These are phyloP conservation scores for Aspergillus egyptiacus DNA, from an alignment of 495 filamentous ascomycete species.

Conservation along the genomic window DNA sequence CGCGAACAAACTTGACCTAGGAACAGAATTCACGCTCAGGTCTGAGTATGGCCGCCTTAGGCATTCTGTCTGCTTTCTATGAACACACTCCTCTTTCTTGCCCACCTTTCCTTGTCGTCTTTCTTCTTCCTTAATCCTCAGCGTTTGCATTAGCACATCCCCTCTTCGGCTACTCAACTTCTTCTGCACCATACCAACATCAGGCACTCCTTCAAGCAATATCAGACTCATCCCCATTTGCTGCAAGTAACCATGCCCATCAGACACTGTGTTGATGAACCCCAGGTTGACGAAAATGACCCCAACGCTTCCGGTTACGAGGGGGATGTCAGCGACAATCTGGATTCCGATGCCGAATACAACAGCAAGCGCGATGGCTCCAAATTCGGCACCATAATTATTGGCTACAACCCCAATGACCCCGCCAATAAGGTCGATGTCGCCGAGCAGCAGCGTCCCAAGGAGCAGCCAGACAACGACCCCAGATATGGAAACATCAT, in stretches of 20 bases:
- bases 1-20: not conserved
- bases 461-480: not conserved
- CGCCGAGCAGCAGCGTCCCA: no score
- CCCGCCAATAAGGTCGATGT: not conserved
- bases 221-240: no score
- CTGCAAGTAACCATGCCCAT: no score
- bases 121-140: not conserved
- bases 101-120: not conserved
- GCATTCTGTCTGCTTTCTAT: not conserved
- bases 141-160: no score
- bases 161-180: no score
- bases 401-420: not conserved
- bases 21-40: no score
- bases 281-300: not conserved
- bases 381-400: not conserved
- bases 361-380: not conserved
- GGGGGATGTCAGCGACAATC: not conserved
- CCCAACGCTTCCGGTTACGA: not conserved
- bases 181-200: no score
- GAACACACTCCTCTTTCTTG: not conserved
- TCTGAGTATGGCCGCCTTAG: not conserved
- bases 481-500: not conserved
- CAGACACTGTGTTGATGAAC: no score
- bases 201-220: no score
- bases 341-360: not conserved